Base-by-base conservation (phyloP, 495 filamentous ascomycete species). In the Talaromyces proteolyticus region DNA sequence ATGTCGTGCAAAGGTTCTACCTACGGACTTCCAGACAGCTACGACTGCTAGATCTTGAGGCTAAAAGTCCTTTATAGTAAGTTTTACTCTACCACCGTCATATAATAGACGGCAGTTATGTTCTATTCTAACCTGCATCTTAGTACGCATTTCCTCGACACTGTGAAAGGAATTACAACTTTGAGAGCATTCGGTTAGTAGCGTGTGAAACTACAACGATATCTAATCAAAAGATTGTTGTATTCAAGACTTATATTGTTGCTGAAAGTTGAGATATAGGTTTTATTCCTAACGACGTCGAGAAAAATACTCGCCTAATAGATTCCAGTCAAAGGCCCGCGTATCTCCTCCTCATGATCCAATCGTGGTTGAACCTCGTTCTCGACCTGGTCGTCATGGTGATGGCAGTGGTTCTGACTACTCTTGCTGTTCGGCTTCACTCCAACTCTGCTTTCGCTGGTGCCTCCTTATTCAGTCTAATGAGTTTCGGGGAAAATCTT, bases 51-150 rank as follows among this genome's bases (percentile, higher is more conserved):
- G 80, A 84, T 47, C 72, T 80, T 5, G 75, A 82, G 52, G 59
- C 68, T 8, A 77, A 77, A 54, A 62, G 66, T 7, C 86, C 86
- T 0, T 76, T 92, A 0, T 90, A 86, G 58, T 84, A 88, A 44
- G 78, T 82, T 34, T 88, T 92, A 52, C 70, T 78, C 1, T 80
- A 84, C 8, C 74, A 78, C 0, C 67, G n/a, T n/a, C n/a, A n/a
- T n/a, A n/a, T n/a, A n/a, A n/a, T 89, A 4, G 72, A 73, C 0
- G 88, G 88, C 14, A 73, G n/a, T n/a, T 88, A 0, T 60, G 77
- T 25, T 89, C 80, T 10, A 87, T 93, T 50, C 80, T 87, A 11
- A 80, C 82, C 0, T 91, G 84, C 58, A 77, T 75, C 44, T 87
- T 86, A 69, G 56, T 68, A 0, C 59, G 44, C 79, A 82, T 38